Evolutionary conservation across 1,284 basidiomycete genomes (phyloP).

Genomic region (Sphagnurus paluster): DNA sequence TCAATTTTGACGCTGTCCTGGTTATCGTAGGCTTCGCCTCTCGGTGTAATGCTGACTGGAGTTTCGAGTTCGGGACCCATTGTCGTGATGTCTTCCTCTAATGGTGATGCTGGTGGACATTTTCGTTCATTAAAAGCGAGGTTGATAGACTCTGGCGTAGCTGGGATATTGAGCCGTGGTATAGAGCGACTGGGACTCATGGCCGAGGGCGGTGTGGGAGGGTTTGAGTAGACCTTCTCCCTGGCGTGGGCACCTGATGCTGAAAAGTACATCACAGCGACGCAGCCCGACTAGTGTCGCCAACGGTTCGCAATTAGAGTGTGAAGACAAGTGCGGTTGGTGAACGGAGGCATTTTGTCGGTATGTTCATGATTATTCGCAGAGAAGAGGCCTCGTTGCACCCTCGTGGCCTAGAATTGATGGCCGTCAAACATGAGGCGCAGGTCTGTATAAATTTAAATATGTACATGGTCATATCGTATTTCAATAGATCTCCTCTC

Average conservation of each 20-base stretch:
- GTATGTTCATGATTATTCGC: too few relatives aligned
- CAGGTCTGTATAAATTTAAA: too few relatives aligned
- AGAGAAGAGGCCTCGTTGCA: too few relatives aligned
- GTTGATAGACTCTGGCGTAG: not conserved
- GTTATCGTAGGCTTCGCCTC: not conserved
- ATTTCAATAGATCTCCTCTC: too few relatives aligned
- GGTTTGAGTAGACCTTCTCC: not conserved
- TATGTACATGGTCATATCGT: too few relatives aligned
- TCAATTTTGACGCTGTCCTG: not conserved
- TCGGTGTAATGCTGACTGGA: not conserved
- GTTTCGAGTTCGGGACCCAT: conserved; percentile 2
- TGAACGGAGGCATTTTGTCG: too few relatives aligned
- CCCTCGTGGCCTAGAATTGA: too few relatives aligned
- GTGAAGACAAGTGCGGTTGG: too few relatives aligned
- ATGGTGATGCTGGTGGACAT: too few relatives aligned
- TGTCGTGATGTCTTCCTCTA: conserved; percentile 2
- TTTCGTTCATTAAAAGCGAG: not conserved
- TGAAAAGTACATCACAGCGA: not conserved
- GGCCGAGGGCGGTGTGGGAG: not conserved
- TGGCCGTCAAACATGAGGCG: too few relatives aligned
- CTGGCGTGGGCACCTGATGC: not conserved
- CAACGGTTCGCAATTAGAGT: too few relatives aligned
- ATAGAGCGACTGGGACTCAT: not conserved
- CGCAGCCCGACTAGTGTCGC: too few relatives aligned
- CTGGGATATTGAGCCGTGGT: not conserved